A percentile compares a stretch with the other conserved stretches of the same genome.
Evolutionary conservation across 495 filamentous ascomycete species (phyloP).

Genomic region (Cladorrhinum samala): DNA sequence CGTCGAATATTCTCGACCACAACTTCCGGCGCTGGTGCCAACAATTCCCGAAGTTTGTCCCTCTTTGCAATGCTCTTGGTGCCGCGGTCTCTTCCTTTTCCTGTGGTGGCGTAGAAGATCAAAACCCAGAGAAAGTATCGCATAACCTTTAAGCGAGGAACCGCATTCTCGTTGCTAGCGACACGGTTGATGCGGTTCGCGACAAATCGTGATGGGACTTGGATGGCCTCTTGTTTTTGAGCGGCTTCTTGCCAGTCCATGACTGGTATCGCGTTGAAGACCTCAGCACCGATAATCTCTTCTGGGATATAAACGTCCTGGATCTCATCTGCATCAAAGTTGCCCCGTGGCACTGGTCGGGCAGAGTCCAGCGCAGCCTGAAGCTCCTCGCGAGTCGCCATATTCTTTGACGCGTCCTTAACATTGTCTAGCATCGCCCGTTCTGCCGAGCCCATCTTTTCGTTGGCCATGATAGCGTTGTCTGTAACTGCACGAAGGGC

Average conservation of each 20-base stretch:
- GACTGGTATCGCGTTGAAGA: conserved; percentile 55
- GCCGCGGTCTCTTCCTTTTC: conserved; percentile 33
- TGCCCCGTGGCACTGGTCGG: conserved; percentile 74
- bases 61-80: conserved; percentile 37
- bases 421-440: conserved; percentile 58
- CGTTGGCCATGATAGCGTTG: conserved; percentile 59
- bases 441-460: conserved; percentile 49
- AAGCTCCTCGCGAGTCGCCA: conserved; percentile 56
- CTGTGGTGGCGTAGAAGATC: conserved; percentile 46
- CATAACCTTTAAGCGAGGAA: conserved; percentile 54
- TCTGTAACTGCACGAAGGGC: conserved; percentile 67
- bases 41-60: conserved; percentile 43
- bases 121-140: conserved; percentile 62
- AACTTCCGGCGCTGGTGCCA: conserved; percentile 50
- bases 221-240: conserved; percentile 47
- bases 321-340: conserved; percentile 64
- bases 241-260: conserved; percentile 71
- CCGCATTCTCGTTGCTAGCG: conserved; percentile 49
- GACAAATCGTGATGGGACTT: conserved; percentile 61
- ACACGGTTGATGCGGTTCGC: conserved; percentile 53
- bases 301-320: conserved; percentile 75
- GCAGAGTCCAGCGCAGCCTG: conserved; percentile 59
- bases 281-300: conserved; percentile 57
- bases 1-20: conserved; percentile 62
- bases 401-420: conserved; percentile 48